These are phyloP conservation scores for Psilocybe azurescens DNA, from an alignment of 768 basidiomycete species.

Conservation along the genomic window DNA sequence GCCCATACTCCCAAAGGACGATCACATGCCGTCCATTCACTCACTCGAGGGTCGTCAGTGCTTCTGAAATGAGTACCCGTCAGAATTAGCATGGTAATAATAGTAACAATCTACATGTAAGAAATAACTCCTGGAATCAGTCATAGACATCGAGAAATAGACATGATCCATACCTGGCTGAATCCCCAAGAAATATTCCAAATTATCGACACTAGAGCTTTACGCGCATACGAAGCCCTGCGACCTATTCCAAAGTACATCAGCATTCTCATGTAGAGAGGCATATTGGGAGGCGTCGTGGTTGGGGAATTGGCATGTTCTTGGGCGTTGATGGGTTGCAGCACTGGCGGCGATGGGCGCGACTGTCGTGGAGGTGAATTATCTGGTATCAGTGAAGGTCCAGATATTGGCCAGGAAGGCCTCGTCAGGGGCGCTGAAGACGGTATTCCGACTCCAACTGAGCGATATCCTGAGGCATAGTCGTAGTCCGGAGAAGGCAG, in stretches of 20 bases:
- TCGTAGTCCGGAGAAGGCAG: background rate
- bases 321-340: conserved; percentile 1
- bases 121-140: background rate
- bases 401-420: background rate
- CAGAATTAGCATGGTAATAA: conserved; percentile 54
- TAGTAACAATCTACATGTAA: conserved; percentile 49
- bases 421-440: background rate
- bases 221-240: conserved; percentile 54
- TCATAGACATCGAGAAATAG: background rate
- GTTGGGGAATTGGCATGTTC: conserved; percentile 9
- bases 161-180: conserved; percentile 46
- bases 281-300: conserved; percentile 25
- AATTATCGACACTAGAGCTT: conserved; percentile 56
- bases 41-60: conserved; percentile 40
- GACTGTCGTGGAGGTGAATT: background rate
- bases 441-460: background rate
- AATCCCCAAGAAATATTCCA: conserved; percentile 56
- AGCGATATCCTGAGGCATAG: background rate
- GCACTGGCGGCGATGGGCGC: conserved; percentile 2
- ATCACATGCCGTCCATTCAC: conserved; percentile 68
- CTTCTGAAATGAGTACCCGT: conserved; percentile 51
- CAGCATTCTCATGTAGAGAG: conserved; percentile 34
- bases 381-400: background rate
- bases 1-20: conserved; percentile 74
- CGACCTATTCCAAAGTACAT: conserved; percentile 59